Evolutionary conservation across 1,284 basidiomycete species (phyloP).

Genomic region (Tylopilus sp.): DNA sequence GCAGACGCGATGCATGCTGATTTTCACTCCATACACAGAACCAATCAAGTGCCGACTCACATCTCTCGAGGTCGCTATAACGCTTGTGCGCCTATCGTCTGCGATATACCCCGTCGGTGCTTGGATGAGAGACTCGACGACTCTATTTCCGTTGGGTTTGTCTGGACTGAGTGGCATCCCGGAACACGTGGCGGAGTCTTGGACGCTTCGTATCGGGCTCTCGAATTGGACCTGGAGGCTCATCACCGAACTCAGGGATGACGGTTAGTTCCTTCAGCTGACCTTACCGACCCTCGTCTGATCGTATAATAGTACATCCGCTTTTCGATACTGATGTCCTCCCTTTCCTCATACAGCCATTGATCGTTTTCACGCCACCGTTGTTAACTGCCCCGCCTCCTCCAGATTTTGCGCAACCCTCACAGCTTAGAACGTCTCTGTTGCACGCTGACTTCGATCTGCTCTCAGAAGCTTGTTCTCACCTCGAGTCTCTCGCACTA

Average conservation of each 20-base stretch:
- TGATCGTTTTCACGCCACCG: constrained; percentile 59
- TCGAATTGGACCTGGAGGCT: constrained; percentile 76
- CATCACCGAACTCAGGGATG: constrained; percentile 64
- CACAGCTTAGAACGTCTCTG: constrained; percentile 49
- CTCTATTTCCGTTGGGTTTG: constrained; percentile 26
- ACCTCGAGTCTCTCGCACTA: constrained; percentile 72
- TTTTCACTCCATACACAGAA: constrained; percentile 44
- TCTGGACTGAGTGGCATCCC: constrained; percentile 22
- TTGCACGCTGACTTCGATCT: constrained; percentile 68
- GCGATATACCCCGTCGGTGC: constrained; percentile 67
- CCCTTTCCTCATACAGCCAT: constrained; percentile 57
- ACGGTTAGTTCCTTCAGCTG: constrained; percentile 43
- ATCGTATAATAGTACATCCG: constrained; percentile 43
- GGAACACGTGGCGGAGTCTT: constrained; percentile 49
- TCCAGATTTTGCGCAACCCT: constrained; percentile 42
- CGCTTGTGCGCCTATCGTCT: constrained; percentile 66
- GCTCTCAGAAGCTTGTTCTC: constrained; percentile 69
- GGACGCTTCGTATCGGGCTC: constrained; percentile 62
- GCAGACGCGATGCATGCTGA: neutral
- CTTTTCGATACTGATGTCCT: constrained; percentile 63
- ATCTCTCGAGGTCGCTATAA: constrained; percentile 63
- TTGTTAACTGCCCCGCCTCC: constrained; percentile 40
- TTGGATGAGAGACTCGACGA: constrained; percentile 46
- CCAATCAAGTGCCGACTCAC: constrained; percentile 66
- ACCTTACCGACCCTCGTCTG: constrained; percentile 6